Percentiles rank a stretch among this genome's conserved stretches.
phyloP scores from a whole-genome alignment of 148 eudicot species.

The Simmondsia chinensis region DNA sequence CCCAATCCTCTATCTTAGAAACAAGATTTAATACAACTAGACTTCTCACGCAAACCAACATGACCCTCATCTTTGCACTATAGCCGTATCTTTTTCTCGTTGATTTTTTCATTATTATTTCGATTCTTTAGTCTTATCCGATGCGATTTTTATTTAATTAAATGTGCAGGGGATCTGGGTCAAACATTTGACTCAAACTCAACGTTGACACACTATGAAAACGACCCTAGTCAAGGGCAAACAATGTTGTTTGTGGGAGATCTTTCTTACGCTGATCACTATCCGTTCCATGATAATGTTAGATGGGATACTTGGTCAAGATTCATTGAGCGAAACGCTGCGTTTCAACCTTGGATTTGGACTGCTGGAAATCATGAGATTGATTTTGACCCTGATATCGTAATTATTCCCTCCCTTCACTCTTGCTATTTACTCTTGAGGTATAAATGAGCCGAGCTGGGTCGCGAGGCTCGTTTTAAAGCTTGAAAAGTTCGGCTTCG shows the following conservation, averaged over 20 bases:
- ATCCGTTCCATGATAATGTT: slow-evolving; percentile 27
- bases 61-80: too few relatives aligned
- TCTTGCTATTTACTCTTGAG: not conserved
- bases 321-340: slow-evolving; percentile 40
- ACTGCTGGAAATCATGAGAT: slow-evolving; percentile 59
- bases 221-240: slow-evolving; percentile 7
- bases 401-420: slow-evolving; percentile 12
- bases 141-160: not conserved
- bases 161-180: slow-evolving; percentile 20
- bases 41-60: too few relatives aligned
- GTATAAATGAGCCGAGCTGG: too few relatives aligned
- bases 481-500: too few relatives aligned
- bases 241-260: slow-evolving; percentile 17
- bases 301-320: slow-evolving; percentile 68
- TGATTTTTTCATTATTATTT: not conserved
- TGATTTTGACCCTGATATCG: slow-evolving; percentile 48
- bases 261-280: slow-evolving; percentile 20
- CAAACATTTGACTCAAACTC: slow-evolving; percentile 21
- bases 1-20: too few relatives aligned
- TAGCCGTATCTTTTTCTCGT: too few relatives aligned
- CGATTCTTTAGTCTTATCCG: not conserved
- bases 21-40: too few relatives aligned
- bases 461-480: too few relatives aligned
- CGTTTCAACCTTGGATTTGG: slow-evolving; percentile 76
- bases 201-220: slow-evolving; percentile 18